Evolutionary conservation across 495 filamentous ascomycete species (phyloP), one percentile per base, ranked within the genome.

Genomic region (Aspergillus funiculosus): DNA sequence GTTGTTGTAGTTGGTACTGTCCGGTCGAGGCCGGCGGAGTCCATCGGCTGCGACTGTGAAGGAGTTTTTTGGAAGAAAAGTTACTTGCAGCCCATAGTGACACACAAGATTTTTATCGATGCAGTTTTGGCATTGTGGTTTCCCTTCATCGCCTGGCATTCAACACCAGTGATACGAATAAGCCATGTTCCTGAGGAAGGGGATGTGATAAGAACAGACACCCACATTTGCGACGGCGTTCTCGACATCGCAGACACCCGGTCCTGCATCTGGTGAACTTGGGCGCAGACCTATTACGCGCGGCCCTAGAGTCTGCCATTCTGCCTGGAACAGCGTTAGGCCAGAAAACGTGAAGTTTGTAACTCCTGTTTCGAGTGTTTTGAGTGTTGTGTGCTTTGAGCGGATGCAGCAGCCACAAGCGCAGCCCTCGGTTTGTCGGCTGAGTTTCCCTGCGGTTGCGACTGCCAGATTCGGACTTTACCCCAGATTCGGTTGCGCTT

Each of bases 171-270:
- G 5, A 4, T 20, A 18, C 5, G 17, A 44, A 46, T 41, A 24
- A 34, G 10, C 19, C 44, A 25, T 26, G 7, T 7, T 2, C 22
- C 13, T 6, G 34, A 35, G 4, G 37, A 24, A 14, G 4, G 3
- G n/a, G 14, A 19, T 13, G 32, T n/a, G n/a, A n/a, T n/a, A n/a
- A 21, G 0, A 21, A 24, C 3, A 37, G 10, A 6, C 32, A 48
- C 63, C 46, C 48, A 71, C 68, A 71, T 46, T 72, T 74, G 41
- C 66, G 61, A 17, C 63, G 50, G 30, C 67, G 64, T 22, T 58
- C 50, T 6, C 68, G 63, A 60, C 71, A 74, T 20, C 66, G 63
- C 51, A 67, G 55, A 40, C 69, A 74, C 5, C 71, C 71, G 1
- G 64, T 74, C 29, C 71, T 56, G 34, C 64, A 66, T 53, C 63